phyloP scores from a whole-genome alignment of 2,329 filamentous ascomycete genomes.

The Ceratocystis eucalypticola region DNA sequence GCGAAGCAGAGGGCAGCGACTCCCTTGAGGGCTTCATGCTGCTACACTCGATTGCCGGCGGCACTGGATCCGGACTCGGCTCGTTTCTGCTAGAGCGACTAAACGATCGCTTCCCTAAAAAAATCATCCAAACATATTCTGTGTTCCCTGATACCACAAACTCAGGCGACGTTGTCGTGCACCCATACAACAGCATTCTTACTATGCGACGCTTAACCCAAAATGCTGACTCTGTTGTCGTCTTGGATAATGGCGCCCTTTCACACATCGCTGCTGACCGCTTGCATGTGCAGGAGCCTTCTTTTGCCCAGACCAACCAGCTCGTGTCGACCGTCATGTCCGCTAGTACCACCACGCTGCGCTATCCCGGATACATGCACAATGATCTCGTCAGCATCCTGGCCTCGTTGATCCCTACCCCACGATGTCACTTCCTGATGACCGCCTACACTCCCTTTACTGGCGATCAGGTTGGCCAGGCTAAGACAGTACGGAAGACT shows the following conservation, averaged over 20 bases:
- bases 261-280: constrained; percentile 89
- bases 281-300: constrained; percentile 87
- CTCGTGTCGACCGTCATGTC: constrained; percentile 97
- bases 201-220: constrained; percentile 83
- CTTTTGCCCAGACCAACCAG: constrained; percentile 95
- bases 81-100: constrained; percentile 89
- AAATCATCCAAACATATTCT: constrained; percentile 97
- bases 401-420: constrained; percentile 88
- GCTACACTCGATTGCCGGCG: constrained; percentile 92
- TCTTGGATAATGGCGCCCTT: constrained; percentile 88
- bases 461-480: constrained; percentile 87
- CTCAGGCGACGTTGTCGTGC: constrained; percentile 80
- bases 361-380: constrained; percentile 99
- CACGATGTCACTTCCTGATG: constrained; percentile 94
- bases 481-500: constrained; percentile 94
- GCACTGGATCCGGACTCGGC: constrained; percentile 89
- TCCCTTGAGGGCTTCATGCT: constrained; percentile 99
- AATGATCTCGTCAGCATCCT: constrained; percentile 97
- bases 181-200: constrained; percentile 94
- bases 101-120: constrained; percentile 96
- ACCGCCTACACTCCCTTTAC: constrained; percentile 98
- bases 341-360: constrained; percentile 85
- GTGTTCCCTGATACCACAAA: constrained; percentile 92
- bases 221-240: constrained; percentile 94
- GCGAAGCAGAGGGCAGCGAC: constrained; percentile 94